These are phyloP conservation scores for Chlorella sorokiniana DNA, from an alignment of 139 green algal species.

Conservation along the genomic window DNA sequence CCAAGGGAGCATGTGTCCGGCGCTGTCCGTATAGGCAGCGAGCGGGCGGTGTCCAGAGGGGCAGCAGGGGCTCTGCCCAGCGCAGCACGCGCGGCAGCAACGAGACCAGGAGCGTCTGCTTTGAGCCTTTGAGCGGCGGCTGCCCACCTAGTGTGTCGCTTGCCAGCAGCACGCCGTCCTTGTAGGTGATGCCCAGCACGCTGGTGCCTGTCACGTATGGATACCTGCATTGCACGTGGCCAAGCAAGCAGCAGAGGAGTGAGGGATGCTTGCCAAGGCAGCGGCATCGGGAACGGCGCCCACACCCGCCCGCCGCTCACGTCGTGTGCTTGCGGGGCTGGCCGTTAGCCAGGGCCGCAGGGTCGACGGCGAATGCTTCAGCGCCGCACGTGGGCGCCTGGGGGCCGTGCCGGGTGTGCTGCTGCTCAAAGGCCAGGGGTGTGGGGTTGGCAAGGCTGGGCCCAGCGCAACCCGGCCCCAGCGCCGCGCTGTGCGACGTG, in stretches of 20 bases:
- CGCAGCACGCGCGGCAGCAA: no score
- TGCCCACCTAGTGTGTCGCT: constrained; percentile 86
- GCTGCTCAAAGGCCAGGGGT: constrained; percentile 45
- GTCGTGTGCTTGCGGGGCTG: constrained; percentile 51
- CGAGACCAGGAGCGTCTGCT: no score
- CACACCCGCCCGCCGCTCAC: constrained; percentile 30
- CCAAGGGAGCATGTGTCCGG: no score
- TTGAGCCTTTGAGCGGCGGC: neutral
- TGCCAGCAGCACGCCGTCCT: constrained; percentile 93
- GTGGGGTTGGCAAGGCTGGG: constrained; percentile 65
- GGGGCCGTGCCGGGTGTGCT: constrained; percentile 34
- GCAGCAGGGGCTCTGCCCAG: no score
- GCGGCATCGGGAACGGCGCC: neutral
- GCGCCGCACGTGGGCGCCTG: constrained; percentile 64
- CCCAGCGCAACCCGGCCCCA: constrained; percentile 78
- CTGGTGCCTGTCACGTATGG: constrained; percentile 96
- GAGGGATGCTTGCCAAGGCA: neutral
- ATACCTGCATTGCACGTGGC: constrained; percentile 62
- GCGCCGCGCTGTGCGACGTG: constrained; percentile 63
- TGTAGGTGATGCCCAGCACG: constrained; percentile 95
- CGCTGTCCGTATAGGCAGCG: no score
- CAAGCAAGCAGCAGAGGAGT: neutral
- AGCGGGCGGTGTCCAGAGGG: no score
- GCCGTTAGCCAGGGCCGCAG: constrained; percentile 37
- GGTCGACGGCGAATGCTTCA: constrained; percentile 78